Percentiles rank a stretch among this genome's conserved stretches.
phyloP scores from a whole-genome alignment of 176 grass and related monocot species.

The Sorghum bicolor region DNA sequence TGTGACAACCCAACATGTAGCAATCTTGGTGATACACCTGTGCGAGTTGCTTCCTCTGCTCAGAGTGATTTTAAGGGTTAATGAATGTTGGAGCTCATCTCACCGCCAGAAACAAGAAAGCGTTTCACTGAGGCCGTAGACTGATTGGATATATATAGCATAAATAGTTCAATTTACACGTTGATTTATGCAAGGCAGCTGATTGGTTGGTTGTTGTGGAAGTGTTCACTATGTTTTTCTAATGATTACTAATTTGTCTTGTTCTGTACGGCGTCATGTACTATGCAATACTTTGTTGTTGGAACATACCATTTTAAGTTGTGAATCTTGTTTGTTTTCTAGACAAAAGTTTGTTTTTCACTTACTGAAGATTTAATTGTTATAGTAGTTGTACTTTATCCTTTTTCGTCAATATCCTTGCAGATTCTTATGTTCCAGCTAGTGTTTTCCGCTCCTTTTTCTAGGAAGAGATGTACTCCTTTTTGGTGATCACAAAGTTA shows the following conservation, averaged over 20 bases:
- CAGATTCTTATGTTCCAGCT: slow-evolving; percentile 30
- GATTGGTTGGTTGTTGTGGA: slow-evolving; percentile 15
- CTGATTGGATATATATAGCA: neutral
- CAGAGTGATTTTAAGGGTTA: neutral
- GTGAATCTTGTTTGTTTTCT: slow-evolving; percentile 15
- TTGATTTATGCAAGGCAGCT: slow-evolving; percentile 22
- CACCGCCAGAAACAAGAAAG: neutral
- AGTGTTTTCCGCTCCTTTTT: slow-evolving; percentile 16
- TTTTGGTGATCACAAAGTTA: slow-evolving; percentile 22
- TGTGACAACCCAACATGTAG: neutral
- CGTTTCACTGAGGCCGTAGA: neutral
- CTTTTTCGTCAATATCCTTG: neutral
- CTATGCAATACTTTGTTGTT: slow-evolving; percentile 17
- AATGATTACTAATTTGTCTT: neutral
- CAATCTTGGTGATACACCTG: neutral
- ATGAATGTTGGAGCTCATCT: neutral
- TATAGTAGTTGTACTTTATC: neutral
- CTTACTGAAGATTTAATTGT: slow-evolving; percentile 11
- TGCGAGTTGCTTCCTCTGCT: neutral
- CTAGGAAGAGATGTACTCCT: neutral
- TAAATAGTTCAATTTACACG: neutral
- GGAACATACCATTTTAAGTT: slow-evolving; percentile 24
- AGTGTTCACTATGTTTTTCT: neutral
- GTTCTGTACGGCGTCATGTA: neutral
- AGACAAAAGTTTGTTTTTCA: slow-evolving; percentile 19